Conservation (phyloP, 148 eudicot genomes). For the Amaranthus palmeri region DNA sequence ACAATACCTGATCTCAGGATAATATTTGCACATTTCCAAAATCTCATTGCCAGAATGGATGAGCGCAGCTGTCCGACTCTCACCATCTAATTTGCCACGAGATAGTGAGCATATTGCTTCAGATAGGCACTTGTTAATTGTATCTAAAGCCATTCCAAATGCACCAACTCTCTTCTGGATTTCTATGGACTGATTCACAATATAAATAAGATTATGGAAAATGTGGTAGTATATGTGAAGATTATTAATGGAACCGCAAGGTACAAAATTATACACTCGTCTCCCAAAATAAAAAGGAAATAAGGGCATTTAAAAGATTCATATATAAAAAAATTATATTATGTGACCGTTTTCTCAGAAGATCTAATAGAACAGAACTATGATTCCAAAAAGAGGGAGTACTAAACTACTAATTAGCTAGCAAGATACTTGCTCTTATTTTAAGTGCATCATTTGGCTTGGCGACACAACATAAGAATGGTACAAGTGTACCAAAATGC, state of each 20-base stretch:
- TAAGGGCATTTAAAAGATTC: neutral
- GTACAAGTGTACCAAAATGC: no score
- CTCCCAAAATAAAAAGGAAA: neutral
- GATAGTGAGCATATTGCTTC: slow-evolving; percentile 89
- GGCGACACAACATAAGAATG: no score
- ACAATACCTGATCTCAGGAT: slow-evolving; percentile 63
- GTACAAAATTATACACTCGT: neutral
- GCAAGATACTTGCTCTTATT: neutral
- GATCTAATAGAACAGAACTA: neutral
- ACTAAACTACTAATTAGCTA: neutral
- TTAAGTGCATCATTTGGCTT: no score
- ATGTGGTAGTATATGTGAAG: neutral
- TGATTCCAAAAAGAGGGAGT: neutral
- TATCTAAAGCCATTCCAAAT: slow-evolving; percentile 83
- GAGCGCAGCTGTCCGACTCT: slow-evolving; percentile 74
- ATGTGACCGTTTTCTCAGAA: neutral
- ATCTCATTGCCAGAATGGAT: slow-evolving; percentile 90
- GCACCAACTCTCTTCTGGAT: slow-evolving; percentile 91
- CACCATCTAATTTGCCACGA: slow-evolving; percentile 87
- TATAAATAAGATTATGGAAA: slow-evolving; percentile 5
- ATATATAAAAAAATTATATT: neutral
- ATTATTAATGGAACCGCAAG: neutral
- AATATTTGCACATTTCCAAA: slow-evolving; percentile 67
- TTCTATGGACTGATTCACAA: slow-evolving; percentile 62
- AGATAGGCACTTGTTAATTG: slow-evolving; percentile 81